Conservation (phyloP, 768 basidiomycete species). For the Podaxis mareebaensis region DNA sequence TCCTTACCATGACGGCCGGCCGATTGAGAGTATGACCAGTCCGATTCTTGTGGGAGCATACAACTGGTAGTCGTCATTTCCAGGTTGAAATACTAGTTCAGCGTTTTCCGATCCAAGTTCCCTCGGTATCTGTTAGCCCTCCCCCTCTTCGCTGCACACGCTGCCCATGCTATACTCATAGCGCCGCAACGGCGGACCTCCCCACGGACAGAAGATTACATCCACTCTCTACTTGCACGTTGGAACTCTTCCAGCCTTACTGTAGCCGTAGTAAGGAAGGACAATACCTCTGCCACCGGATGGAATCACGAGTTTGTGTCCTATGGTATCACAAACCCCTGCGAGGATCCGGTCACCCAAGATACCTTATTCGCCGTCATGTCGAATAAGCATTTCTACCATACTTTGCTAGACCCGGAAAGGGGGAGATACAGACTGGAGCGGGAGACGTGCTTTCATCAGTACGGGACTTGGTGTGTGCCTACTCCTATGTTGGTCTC, state of each 20-base stretch:
- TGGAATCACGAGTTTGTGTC: constrained; percentile 41
- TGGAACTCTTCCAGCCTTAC: constrained; percentile 43
- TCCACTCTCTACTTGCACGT: constrained; percentile 27
- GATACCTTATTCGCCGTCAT: constrained; percentile 47
- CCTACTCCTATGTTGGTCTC: not conserved
- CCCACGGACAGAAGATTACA: constrained; percentile 25
- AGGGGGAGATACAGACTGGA: constrained; percentile 41
- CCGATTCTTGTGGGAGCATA: too few species aligned
- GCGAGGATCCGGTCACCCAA: constrained; percentile 37
- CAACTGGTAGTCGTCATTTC: too few species aligned
- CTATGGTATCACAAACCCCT: constrained; percentile 35
- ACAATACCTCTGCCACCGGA: constrained; percentile 27
- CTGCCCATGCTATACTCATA: too few species aligned
- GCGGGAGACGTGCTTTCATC: constrained; percentile 42
- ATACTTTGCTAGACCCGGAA: constrained; percentile 39
- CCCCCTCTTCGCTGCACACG: not conserved
- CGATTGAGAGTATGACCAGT: too few species aligned
- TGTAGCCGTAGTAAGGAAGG: constrained; percentile 39
- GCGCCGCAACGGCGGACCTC: not conserved
- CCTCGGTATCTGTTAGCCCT: too few species aligned
- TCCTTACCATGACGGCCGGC: too few species aligned
- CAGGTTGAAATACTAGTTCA: too few species aligned
- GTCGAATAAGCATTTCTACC: constrained; percentile 45
- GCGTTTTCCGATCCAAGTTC: too few species aligned
- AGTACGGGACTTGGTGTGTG: constrained; percentile 39